Evolutionary conservation across 768 basidiomycete species (phyloP).

Genomic region (Pulveroboletus ravenelii): DNA sequence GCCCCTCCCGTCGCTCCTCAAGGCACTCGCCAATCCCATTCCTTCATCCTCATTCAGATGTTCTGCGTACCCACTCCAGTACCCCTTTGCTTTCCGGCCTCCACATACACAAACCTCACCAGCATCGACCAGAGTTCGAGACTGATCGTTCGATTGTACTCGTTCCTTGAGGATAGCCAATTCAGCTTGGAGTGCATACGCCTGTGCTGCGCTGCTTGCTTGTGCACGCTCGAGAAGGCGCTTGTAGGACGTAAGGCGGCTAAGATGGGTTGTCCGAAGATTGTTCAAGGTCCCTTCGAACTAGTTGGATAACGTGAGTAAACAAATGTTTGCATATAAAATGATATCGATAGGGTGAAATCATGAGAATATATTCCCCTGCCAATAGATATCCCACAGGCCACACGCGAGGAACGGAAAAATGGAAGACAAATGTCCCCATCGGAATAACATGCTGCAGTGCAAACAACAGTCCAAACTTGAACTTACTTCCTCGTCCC

Average conservation of each 20-base stretch:
- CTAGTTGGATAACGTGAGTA: constrained; percentile 25
- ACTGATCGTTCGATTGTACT: constrained; percentile 18
- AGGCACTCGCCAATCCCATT: constrained; percentile 42
- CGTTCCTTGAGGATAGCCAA: constrained; percentile 58
- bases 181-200: constrained; percentile 84
- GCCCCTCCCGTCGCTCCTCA: constrained; percentile 45
- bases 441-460: background rate
- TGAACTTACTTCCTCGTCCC: constrained; percentile 63
- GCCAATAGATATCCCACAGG: background rate
- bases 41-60: constrained; percentile 43
- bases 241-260: constrained; percentile 69
- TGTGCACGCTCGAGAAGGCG: constrained; percentile 79
- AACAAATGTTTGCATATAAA: background rate
- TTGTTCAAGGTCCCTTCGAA: constrained; percentile 41
- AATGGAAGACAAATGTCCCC: background rate
- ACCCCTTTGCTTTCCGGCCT: constrained; percentile 56
- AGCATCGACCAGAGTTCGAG: constrained; percentile 10
- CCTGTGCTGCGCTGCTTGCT: constrained; percentile 70
- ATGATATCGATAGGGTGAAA: background rate
- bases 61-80: constrained; percentile 66
- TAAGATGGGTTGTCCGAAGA: constrained; percentile 39
- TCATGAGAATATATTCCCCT: background rate
- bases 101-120: constrained; percentile 49
- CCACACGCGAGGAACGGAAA: background rate
- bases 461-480: background rate